Evolutionary conservation across 768 basidiomycete species (phyloP), one percentile per base, ranked within the genome.

Genomic region (Amanita exitialis): DNA sequence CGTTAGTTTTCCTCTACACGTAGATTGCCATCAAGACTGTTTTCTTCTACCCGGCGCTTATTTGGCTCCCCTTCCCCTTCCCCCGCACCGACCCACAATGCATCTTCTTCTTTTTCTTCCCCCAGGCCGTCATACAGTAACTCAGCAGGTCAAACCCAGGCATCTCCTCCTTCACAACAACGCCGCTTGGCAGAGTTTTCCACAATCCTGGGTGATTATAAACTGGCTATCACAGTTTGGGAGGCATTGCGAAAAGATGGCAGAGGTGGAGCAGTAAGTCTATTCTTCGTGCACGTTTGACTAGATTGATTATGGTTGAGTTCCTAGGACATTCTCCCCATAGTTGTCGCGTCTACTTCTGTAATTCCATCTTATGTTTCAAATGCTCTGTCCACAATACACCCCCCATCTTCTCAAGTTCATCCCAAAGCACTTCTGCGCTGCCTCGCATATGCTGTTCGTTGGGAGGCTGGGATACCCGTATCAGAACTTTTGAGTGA

Each of bases 181-280:
- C 77, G 92, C 41, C 82, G 95, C n/a, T 71, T 98, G 3, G 96
- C 93, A 8, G 96, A 99, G 64, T 94, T 98, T 67, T 83, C 91
- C 7, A 96, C 96, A 16, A 80, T 94, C 53, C 67, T 98, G 2
- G 87, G 92, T 3, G 96, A 99, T 65, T 81, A 82, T 63, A 91
- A 89, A 58, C 73, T 94, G 28, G 95, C 94, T 0, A 71, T 78
- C 2, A 67, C 69, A 6, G 80, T 93, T 3, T 98, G 94, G 87
- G 96, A 97, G 62, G 72, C 83, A 3, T 62, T 92, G 30, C 74
- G 90, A 44, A 92, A 92, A 62, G 94, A 97, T 53, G 79, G 78
- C 38, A 92, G 89, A 61, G 83, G 84, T 32, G 94, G 94, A 38
- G 87, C 86, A 25, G 91, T 94, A 66, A 56, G 82, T 72, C 15